Evolutionary conservation across 164 flowering plant genomes (phyloP), one percentile per base, ranked within the genome.

Genomic region (Vitis rotundifolia): DNA sequence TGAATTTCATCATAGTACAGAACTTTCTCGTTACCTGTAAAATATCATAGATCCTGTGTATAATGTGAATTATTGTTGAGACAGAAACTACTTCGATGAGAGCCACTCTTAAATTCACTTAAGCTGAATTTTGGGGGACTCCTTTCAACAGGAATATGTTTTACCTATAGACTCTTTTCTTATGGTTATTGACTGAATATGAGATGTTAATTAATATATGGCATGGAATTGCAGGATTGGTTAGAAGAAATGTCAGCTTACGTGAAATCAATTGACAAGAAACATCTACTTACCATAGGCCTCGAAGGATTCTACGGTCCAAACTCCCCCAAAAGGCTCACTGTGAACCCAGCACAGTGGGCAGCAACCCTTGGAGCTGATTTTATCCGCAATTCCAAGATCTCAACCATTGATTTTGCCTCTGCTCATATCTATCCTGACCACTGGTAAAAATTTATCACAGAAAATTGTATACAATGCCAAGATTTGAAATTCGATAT

Each of bases 261-360:
- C 51, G 85, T 93, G 71, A 93, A 93, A 80, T 86, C 90, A 48
- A 85, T 93, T 63, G 98, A 93, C 84, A 88, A 79, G 66, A 90
- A 84, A 7, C 98, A 93, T 79, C 81, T 93, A 3, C 13, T 90
- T 63, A 93, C 97, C 22, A 82, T 93, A 61, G 98, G 97, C 11
- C 84, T 88, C 12, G 98, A 93, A 79, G 98, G 98, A 54, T 93
- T 93, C 71, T 93, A 93, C 73, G 94, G 97, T 75, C 89, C 91
- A 11, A 78, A 83, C 69, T 85, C 71, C 66, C 91, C 94, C 12
- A 83, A 83, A 75, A 84, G 79, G 47, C 74, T 77, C 70, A 81
- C 80, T 55, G 80, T 81, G 44, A 94, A 94, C 73, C 98, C 97
- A 1, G 92, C 82, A 75, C 80, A 71, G 13, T 94, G 95, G 94